Percentiles rank a stretch among this genome's conserved stretches.
phyloP scores from a whole-genome alignment of 805 yeast genomes.

The Kuraishia ogatae region DNA sequence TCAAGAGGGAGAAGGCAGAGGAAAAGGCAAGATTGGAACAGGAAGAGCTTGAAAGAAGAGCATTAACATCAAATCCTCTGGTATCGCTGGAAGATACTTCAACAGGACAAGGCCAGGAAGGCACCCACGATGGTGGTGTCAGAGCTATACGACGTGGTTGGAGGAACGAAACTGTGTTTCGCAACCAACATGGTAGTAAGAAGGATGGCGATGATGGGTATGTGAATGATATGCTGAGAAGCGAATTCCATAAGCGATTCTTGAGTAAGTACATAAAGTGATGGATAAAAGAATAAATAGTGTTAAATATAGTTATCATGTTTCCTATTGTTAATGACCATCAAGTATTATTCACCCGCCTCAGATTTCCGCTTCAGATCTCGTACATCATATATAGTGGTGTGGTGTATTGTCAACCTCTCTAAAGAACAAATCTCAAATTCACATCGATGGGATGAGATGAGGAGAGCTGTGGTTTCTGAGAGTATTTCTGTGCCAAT shows the following conservation, averaged over 20 bases:
- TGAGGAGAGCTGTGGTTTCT: slow-evolving; percentile 75
- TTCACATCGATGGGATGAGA: slow-evolving; percentile 73
- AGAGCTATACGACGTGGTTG: slow-evolving; percentile 12
- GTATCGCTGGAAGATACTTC: slow-evolving; percentile 7
- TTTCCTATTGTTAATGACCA: background rate
- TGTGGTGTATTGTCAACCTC: background rate
- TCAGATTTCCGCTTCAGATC: background rate
- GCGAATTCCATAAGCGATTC: slow-evolving; percentile 32
- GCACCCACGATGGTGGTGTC: slow-evolving; percentile 4
- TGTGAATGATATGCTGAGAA: slow-evolving; percentile 24
- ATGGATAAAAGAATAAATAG: too few relatives aligned
- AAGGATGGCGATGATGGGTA: slow-evolving; percentile 14
- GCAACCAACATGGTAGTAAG: slow-evolving; percentile 16
- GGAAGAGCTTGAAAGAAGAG: slow-evolving; percentile 13
- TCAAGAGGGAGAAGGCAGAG: slow-evolving; percentile 25
- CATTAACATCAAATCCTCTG: slow-evolving; percentile 18
- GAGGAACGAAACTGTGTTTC: slow-evolving; percentile 26
- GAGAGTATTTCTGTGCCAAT: slow-evolving; percentile 57
- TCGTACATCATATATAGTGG: background rate
- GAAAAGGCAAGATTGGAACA: slow-evolving; percentile 17
- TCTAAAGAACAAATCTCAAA: slow-evolving; percentile 26
- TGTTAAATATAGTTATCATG: background rate
- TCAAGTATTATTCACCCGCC: background rate
- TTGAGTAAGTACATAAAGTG: slow-evolving; percentile 26
- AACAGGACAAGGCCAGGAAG: slow-evolving; percentile 7